These are phyloP conservation scores for Thielaviopsis cerberus DNA, from an alignment of 2,329 filamentous ascomycete genomes.

Conservation along the genomic window DNA sequence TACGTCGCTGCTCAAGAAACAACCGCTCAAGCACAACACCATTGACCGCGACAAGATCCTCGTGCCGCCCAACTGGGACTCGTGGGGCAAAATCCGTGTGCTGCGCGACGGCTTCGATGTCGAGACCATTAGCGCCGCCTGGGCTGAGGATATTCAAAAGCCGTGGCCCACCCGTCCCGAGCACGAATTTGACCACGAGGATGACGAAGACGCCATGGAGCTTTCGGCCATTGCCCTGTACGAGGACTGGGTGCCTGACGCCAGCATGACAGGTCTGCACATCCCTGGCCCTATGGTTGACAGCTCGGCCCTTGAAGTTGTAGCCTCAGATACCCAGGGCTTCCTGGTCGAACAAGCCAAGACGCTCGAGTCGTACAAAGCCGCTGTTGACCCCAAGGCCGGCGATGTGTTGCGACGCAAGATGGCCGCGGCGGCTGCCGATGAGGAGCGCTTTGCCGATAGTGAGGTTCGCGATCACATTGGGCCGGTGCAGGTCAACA, in stretches of 20 bases:
- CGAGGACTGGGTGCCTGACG: slow-evolving; percentile 62
- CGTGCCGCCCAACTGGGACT: slow-evolving; percentile 94
- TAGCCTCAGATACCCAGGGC: slow-evolving; percentile 44
- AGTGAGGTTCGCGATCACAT: slow-evolving; percentile 53
- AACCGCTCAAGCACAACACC: slow-evolving; percentile 71
- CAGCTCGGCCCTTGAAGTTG: slow-evolving; percentile 5
- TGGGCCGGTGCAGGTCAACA: slow-evolving; percentile 90
- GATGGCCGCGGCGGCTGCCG: slow-evolving; percentile 20
- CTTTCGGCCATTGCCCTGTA: slow-evolving; percentile 25
- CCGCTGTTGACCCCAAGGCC: background rate
- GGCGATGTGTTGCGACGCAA: slow-evolving; percentile 30
- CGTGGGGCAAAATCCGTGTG: slow-evolving; percentile 90
- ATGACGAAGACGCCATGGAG: slow-evolving; percentile 6
- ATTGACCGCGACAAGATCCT: slow-evolving; percentile 89
- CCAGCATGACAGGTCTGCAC: slow-evolving; percentile 43
- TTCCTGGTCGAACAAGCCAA: slow-evolving; percentile 63
- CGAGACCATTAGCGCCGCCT: slow-evolving; percentile 65
- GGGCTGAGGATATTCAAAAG: slow-evolving; percentile 66
- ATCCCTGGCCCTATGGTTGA: slow-evolving; percentile 26
- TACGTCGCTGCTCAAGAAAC: slow-evolving; percentile 60
- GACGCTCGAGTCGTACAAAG: slow-evolving; percentile 38
- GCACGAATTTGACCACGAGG: slow-evolving; percentile 10
- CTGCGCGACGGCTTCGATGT: slow-evolving; percentile 83
- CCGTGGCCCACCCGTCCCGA: slow-evolving; percentile 22
- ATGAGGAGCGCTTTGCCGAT: slow-evolving; percentile 5